Evolutionary conservation across 805 yeast species (phyloP).

Genomic region (Saccharomycopsis amapae): DNA sequence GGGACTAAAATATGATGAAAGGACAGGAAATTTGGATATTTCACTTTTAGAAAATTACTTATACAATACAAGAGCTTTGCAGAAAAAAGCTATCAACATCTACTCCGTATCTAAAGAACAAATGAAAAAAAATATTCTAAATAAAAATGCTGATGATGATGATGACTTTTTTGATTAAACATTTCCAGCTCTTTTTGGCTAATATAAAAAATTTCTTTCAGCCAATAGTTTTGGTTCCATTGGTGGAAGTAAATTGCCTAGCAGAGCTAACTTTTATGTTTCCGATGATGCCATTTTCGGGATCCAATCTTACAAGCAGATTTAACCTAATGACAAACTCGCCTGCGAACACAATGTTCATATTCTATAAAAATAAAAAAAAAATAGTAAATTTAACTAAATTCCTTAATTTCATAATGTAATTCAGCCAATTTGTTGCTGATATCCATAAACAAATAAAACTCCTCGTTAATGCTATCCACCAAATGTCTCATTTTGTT

Average conservation of each 20-base stretch:
- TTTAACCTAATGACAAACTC: conserved; percentile 26
- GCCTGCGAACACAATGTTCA: too few species aligned
- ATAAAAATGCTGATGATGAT: background rate
- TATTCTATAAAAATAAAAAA: too few species aligned
- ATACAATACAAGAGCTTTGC: conserved; percentile 9
- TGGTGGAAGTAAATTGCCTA: too few species aligned
- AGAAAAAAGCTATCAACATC: conserved; percentile 2
- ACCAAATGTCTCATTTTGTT: conserved; percentile 17
- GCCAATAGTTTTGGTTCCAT: too few species aligned
- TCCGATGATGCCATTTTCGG: conserved; percentile 27
- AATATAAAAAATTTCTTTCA: too few species aligned
- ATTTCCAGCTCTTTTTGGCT: background rate
- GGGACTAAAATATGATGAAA: conserved; percentile 39
- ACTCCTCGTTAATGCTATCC: conserved; percentile 21
- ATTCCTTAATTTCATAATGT: conserved; percentile 20
- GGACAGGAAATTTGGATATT: conserved; percentile 40
- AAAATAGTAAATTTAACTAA: conserved; percentile 4
- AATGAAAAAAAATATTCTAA: background rate
- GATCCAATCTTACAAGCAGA: conserved; percentile 26
- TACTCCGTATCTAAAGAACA: background rate
- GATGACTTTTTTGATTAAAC: conserved; percentile 2
- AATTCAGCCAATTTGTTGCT: conserved; percentile 18
- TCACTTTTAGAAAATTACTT: conserved; percentile 42
- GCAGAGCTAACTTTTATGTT: conserved; percentile 28
- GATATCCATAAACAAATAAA: conserved; percentile 20